These are phyloP conservation scores for Fomitiporia mediterranea DNA, from an alignment of 1,284 basidiomycete genomes.

Conservation along the genomic window DNA sequence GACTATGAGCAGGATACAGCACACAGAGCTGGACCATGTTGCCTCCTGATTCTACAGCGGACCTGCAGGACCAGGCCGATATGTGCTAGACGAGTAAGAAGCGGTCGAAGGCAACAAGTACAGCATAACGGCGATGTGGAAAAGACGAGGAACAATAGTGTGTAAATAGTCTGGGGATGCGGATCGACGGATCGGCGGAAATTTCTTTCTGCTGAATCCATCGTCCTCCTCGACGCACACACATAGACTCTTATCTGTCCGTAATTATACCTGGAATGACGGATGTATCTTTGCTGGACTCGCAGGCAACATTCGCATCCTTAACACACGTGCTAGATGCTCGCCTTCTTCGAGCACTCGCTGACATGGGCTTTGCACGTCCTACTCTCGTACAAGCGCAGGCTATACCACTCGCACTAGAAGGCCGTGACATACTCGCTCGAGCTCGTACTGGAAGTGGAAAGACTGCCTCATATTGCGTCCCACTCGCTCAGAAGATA, in stretches of 20 bases:
- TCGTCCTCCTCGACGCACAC: not conserved
- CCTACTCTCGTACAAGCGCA: conserved; percentile 81
- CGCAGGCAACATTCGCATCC: conserved; percentile 54
- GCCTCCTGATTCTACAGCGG: too few species aligned
- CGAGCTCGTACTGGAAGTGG: conserved; percentile 94
- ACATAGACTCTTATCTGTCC: too few species aligned
- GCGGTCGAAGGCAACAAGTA: too few species aligned
- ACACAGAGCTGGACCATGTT: too few species aligned
- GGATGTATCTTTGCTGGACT: conserved; percentile 46
- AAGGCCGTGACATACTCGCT: conserved; percentile 90
- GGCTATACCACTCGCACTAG: conserved; percentile 83
- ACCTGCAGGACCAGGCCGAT: too few species aligned
- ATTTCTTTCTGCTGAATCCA: not conserved
- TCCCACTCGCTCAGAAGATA: conserved; percentile 90
- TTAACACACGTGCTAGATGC: conserved; percentile 73
- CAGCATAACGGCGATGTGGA: too few species aligned
- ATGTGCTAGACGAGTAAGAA: too few species aligned
- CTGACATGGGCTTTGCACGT: conserved; percentile 76
- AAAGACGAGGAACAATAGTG: too few species aligned
- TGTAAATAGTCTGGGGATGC: too few species aligned
- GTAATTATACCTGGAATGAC: too few species aligned
- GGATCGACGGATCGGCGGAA: too few species aligned
- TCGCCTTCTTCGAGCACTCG: conserved; percentile 72
- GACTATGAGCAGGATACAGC: too few species aligned
- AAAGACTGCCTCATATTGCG: conserved; percentile 95